Evolutionary conservation across 768 basidiomycete species (phyloP).

Genomic region (Leccinum barrowsii): DNA sequence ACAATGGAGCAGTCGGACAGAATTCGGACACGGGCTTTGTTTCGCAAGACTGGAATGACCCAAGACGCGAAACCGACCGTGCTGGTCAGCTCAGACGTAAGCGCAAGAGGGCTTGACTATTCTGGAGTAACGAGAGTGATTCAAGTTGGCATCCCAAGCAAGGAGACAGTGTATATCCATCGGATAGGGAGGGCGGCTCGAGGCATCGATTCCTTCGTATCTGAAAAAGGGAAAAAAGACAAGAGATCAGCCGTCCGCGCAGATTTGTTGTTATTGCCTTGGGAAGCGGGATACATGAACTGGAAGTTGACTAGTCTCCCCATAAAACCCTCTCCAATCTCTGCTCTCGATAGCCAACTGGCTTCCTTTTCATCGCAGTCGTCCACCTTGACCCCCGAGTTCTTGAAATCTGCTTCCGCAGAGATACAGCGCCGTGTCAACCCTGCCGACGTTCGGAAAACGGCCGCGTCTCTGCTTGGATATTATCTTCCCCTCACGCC

Average conservation of each 20-base stretch:
- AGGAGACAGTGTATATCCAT: conserved; percentile 74
- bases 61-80: conserved; percentile 45
- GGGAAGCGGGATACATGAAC: conserved; percentile 68
- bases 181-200: conserved; percentile 85
- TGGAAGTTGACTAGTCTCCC: conserved; percentile 65
- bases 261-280: conserved; percentile 76
- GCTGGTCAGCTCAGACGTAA: conserved; percentile 84
- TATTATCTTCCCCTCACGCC: conserved; percentile 58
- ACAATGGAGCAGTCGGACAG: conserved; percentile 44
- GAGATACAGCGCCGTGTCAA: conserved; percentile 39
- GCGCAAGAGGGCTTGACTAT: conserved; percentile 87
- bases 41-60: conserved; percentile 5
- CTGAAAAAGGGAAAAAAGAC: background rate
- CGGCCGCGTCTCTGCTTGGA: conserved; percentile 66
- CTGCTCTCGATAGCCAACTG: conserved; percentile 11
- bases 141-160: conserved; percentile 79
- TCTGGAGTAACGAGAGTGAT: conserved; percentile 86
- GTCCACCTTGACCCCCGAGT: conserved; percentile 21
- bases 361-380: conserved; percentile 10
- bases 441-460: conserved; percentile 50
- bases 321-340: conserved; percentile 51
- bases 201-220: conserved; percentile 48
- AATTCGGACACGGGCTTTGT: conserved; percentile 25
- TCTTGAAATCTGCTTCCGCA: conserved; percentile 23
- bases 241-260: conserved; percentile 41